phyloP scores from a whole-genome alignment of 2,329 filamentous ascomycete genomes.

The Catunica adiposa region DNA sequence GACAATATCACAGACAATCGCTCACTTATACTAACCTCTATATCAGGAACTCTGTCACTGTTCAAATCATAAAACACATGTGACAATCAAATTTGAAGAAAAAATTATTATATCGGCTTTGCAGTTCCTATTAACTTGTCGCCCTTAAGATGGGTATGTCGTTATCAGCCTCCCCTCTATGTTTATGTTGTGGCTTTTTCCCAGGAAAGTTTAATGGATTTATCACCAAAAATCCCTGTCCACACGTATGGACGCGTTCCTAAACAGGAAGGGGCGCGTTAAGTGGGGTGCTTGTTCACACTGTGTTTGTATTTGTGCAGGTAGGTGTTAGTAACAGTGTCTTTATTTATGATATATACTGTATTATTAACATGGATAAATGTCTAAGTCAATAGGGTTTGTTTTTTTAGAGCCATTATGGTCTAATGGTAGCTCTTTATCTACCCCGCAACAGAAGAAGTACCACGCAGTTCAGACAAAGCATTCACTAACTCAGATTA shows the following conservation, averaged over 20 bases:
- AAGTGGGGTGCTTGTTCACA: neutral
- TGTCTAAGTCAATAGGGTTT: neutral
- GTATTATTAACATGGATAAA: neutral
- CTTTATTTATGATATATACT: neutral
- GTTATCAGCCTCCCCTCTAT: no score
- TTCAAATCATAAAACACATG: no score
- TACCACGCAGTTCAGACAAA: no score
- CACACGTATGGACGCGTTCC: neutral
- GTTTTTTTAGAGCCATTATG: no score
- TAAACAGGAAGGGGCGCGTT: neutral
- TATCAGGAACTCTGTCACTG: no score
- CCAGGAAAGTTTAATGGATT: constrained; percentile 1
- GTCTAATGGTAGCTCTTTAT: no score
- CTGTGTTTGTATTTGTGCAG: neutral
- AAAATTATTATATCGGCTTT: no score
- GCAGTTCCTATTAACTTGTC: no score
- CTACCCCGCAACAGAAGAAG: no score
- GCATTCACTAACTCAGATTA: neutral
- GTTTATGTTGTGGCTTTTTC: neutral
- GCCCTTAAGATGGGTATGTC: neutral
- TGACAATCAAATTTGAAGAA: no score
- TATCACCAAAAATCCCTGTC: neutral
- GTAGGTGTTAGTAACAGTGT: neutral
- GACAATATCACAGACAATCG: no score
- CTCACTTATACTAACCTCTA: no score